Base-by-base conservation (phyloP, 2,329 filamentous ascomycete species). In the Fusarium sp. region DNA sequence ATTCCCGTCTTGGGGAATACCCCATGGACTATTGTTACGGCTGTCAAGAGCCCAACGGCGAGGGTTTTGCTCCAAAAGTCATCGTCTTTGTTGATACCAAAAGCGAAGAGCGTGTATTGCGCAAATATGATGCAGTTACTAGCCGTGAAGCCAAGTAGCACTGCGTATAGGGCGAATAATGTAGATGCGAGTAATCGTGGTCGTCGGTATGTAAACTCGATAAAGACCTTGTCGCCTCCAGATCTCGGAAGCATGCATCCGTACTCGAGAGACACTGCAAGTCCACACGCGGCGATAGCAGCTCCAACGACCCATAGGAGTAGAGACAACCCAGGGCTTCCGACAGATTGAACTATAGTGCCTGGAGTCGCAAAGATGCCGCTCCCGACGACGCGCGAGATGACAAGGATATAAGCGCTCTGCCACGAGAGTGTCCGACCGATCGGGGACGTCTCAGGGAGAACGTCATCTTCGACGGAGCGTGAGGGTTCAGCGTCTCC, bases 331-430 rank as follows among this genome's bases (percentile, higher is more conserved):
- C 91, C 92, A 0, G 92, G 86, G 65, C 91, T 94, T 2, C 93
- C 93, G 2, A 91, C 90, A 0, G 90, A 88, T 40, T 89, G 87
- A 4, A 93, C 85, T 59, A 95, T 93, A 6, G 91, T 87, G 0
- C 90, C 92, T 0, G 91, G 92, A 0, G 91, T 93, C 1, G 92
- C 91, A 76, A 94, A 94, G 72, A 94, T 93, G 30, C 92, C 92
- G 76, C 88, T 91, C 14, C 92, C 92, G 33, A 94, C 90, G 7
- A 94, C 90, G 14, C 91, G 87, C 2, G 90, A 92, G 30, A 93
- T 90, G 9, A 92, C 90, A 22, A 93, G 85, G 64, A 93, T 90
- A 79, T 91, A 93, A 2, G 90, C 89, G 74, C 88, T 91, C 30
- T 85, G 84, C 90, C 91, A 92, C 66, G 84, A 88, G 59, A 93